Percentiles rank a stretch among this genome's conserved stretches.
Evolutionary conservation across 192 early-diverging fungal species (phyloP).

Genomic region (Mortierella claussenii): DNA sequence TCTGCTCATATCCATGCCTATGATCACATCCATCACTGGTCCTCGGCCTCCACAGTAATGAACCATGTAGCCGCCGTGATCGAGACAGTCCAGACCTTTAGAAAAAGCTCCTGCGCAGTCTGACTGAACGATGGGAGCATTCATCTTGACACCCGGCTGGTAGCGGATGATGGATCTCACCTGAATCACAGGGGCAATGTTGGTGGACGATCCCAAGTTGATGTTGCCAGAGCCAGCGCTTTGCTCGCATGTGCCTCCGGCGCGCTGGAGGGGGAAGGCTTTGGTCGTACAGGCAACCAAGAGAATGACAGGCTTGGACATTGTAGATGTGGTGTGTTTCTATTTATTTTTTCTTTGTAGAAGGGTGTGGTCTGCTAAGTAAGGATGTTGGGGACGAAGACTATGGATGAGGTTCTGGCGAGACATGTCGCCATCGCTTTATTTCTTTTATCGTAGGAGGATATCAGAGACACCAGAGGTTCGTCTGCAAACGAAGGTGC

Average conservation of each 20-base stretch:
- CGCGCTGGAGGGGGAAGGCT: not conserved
- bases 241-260: slow-evolving; percentile 9
- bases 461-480: too few species aligned
- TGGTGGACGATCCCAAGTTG: slow-evolving; percentile 19
- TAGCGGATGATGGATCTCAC: slow-evolving; percentile 22
- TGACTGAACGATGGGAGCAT: slow-evolving; percentile 24
- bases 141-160: slow-evolving; percentile 27
- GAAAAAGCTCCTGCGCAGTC: not conserved
- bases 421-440: too few species aligned
- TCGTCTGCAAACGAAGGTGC: too few species aligned
- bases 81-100: not conserved
- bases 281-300: not conserved
- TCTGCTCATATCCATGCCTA: not conserved
- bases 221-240: slow-evolving; percentile 5
- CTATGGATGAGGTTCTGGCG: too few species aligned
- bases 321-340: not conserved
- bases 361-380: too few species aligned
- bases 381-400: too few species aligned
- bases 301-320: not conserved
- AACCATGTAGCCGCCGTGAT: not conserved
- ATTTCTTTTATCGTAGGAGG: too few species aligned
- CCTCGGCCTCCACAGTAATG: not conserved
- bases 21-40: not conserved
- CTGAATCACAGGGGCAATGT: slow-evolving; percentile 21
- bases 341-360: not conserved